phyloP scores from a whole-genome alignment of 345 rosid genomes.

The Citrus maxima region DNA sequence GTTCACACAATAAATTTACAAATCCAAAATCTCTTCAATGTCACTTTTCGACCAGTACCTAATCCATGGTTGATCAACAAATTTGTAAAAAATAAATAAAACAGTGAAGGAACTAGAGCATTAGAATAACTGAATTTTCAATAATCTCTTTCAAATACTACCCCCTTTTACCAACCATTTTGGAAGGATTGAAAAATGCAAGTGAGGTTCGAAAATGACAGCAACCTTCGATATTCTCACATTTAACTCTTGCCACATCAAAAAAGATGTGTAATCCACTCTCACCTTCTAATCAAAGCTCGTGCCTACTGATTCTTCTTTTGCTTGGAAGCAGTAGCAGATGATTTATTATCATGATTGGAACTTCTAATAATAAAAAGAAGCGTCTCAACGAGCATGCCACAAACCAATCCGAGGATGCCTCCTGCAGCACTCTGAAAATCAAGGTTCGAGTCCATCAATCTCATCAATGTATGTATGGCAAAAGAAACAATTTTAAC shows the following conservation, averaged over 20 bases:
- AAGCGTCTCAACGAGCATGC: conserved; percentile 90
- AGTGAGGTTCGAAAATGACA: neutral
- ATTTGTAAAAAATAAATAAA: neutral
- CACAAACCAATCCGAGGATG: conserved; percentile 78
- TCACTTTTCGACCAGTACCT: neutral
- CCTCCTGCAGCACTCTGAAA: conserved; percentile 94
- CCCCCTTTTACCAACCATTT: neutral
- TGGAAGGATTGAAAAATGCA: neutral
- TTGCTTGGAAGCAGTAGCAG: conserved; percentile 38
- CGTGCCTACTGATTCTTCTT: conserved; percentile 66
- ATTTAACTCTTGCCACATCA: neutral
- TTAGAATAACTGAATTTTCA: neutral
- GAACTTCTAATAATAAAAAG: conserved; percentile 79
- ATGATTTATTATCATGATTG: conserved; percentile 34
- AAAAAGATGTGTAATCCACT: neutral
- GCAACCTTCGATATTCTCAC: neutral
- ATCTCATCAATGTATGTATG: neutral
- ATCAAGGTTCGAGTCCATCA: neutral
- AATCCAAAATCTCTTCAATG: neutral
- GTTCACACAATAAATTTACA: neutral
- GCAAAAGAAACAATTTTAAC: neutral
- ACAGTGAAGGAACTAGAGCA: neutral
- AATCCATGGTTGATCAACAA: neutral
- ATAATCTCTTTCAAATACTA: neutral
- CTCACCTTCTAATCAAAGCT: neutral